Base-by-base conservation (phyloP, 495 filamentous ascomycete genomes). In the Hyaloscypha hepaticicola region DNA sequence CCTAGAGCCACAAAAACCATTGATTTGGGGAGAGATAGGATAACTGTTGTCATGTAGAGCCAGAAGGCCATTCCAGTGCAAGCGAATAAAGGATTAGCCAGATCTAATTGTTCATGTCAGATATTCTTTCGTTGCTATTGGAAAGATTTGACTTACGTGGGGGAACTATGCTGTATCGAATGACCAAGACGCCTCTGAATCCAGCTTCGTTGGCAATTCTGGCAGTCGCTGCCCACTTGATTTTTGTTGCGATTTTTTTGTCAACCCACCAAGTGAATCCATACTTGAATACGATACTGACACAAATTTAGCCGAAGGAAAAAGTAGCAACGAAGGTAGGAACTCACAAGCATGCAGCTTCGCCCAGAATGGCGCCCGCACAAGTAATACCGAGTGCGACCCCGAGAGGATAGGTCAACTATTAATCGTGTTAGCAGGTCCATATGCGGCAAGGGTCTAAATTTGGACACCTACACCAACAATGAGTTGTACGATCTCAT, bases 121-220 rank as follows among this genome's bases (percentile, higher is more conserved):
- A n/a, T 56, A n/a, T n/a, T 22, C 25, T 38, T 55, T 45, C 38
- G 25, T n/a, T 5, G 41, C 28, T 53, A 21, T 29, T 38, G 33
- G 8, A 14, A 51, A n/a, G n/a, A 41, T 29, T 33, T 21, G 29
- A 64, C 61, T 64, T 38, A 64, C 61, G 73, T 9, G 72, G 68
- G 16, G 73, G 73, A 62, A 75, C 70, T 25, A 72, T 72, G 26
- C 72, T 74, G 60, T 72, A 70, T 49, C 73, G 73, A 60, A 75
- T 75, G 27, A 75, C 33, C 21, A 74, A 51, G 21, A 74, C 67
- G 53, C 73, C 70, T 66, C 63, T 70, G 56, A 75, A 75, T 2
- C 73, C 72, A 22, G 72, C 73, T 49, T 69, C 61, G 9, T 70
- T 67, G 9, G 69, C 70, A 29, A 75, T 57, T 31, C 73, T 65